phyloP scores from a whole-genome alignment of 768 basidiomycete species.

The Paxillus rubicundulus region DNA sequence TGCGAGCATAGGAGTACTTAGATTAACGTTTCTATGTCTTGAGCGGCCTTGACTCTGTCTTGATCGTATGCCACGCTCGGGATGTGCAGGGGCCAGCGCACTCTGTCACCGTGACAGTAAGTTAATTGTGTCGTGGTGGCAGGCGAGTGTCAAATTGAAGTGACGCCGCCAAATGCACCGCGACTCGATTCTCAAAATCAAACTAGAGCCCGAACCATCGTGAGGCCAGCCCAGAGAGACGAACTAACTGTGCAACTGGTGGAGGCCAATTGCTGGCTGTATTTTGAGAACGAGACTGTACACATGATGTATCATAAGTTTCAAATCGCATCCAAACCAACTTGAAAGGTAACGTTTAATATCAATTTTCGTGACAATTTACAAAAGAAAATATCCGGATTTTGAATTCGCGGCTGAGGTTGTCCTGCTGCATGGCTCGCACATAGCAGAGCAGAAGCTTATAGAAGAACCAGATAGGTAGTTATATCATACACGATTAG shows the following conservation, averaged over 20 bases:
- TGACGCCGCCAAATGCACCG: slow-evolving; percentile 17
- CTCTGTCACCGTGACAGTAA: no score
- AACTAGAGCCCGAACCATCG: slow-evolving; percentile 12
- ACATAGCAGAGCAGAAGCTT: background rate
- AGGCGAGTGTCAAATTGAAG: slow-evolving; percentile 22
- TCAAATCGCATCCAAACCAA: slow-evolving; percentile 14
- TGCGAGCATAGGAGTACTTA: slow-evolving; percentile 33
- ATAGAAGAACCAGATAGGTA: background rate
- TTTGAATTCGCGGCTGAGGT: no score
- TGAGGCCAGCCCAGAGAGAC: slow-evolving; percentile 17
- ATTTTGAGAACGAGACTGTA: slow-evolving; percentile 18
- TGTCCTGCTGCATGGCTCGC: background rate
- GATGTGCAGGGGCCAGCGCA: slow-evolving; percentile 21
- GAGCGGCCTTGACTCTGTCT: slow-evolving; percentile 15
- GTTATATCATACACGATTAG: slow-evolving; percentile 1
- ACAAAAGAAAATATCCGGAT: no score
- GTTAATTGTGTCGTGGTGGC: slow-evolving; percentile 28
- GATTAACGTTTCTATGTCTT: slow-evolving; percentile 24
- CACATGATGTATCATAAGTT: slow-evolving; percentile 27
- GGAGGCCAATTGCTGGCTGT: slow-evolving; percentile 16
- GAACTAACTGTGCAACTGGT: slow-evolving; percentile 22
- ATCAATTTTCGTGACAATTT: background rate
- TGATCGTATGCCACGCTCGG: slow-evolving; percentile 20
- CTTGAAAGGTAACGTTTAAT: no score
- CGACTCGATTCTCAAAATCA: slow-evolving; percentile 28